Base-by-base conservation (phyloP, 2,329 filamentous ascomycete species). In the Sporothrix brunneoviolacea region DNA sequence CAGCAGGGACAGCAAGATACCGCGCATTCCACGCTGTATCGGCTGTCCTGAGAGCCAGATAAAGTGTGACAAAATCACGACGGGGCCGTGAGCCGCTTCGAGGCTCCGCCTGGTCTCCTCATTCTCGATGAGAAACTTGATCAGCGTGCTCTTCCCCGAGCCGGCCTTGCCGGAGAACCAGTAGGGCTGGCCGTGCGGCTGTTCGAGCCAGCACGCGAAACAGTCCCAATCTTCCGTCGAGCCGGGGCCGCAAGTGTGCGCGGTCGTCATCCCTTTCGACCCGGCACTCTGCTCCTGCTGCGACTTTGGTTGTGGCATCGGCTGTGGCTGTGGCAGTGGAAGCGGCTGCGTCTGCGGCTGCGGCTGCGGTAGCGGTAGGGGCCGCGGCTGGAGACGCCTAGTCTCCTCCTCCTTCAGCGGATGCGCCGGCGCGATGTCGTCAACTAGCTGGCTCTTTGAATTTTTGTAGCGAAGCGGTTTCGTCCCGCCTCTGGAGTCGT, bases 1-100 rank as follows among this genome's bases (percentile, higher is more conserved):
- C 3, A 45, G 30, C 19, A 45, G n/a, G 18, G 42, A 45, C 18
- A 45, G 21, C 15, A 32, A 13, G 10, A 35, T 32, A 9, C 42
- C 42, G 15, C n/a, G 19, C 5, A 45, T 28, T 13, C 32, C 36
- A 15, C 42, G 42, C 32, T 45, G 42, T 8, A 36, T 36, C 15
- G 42, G 13, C 32, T 35, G n/a, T 24, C 42, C 42, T 16, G 42
- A 35, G 18, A 45, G 42, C 42, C 42, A 45, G 8, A 36, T n/a
- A 12, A 45, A 45, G n/a, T 45, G 42, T 9, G 32, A 36, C 21
- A 45, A 9, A 4, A 45, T 27, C 42, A 35, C 18, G 15, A 13
- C 19, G 13, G 42, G 42, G 10, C 32, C 42, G 32, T 45, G 32
- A 9, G 13, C 10, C 22, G 21, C 19, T 13, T 27, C 42, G 16